phyloP scores from a whole-genome alignment of 495 filamentous ascomycete species.

The Terfezia claveryi region DNA sequence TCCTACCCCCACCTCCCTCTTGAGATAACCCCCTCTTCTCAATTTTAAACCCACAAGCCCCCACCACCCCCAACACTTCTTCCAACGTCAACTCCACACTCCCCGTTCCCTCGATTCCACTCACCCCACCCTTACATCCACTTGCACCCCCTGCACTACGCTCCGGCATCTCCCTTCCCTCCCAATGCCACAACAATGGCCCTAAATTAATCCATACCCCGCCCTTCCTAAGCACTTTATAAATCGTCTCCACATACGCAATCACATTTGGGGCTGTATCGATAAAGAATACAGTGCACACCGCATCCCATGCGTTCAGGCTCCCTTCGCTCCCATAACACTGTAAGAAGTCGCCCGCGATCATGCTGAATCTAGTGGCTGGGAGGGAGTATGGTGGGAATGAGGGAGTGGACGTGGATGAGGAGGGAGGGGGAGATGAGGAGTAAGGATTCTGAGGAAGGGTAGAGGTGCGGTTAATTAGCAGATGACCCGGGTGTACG shows the following conservation, averaged over 20 bases:
- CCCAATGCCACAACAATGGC: conserved; percentile 23
- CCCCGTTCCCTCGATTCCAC: background rate
- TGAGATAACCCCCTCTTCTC: background rate
- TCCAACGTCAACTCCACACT: conserved; percentile 4
- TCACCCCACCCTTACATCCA: conserved; percentile 4
- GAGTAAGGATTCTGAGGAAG: background rate
- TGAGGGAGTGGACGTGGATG: conserved; percentile 4
- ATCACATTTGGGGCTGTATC: conserved; percentile 29
- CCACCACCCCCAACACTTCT: conserved; percentile 4
- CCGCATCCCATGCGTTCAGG: conserved; percentile 19
- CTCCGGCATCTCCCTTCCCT: conserved; percentile 5
- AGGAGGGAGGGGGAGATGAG: background rate
- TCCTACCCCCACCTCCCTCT: background rate
- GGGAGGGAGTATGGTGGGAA: conserved; percentile 7
- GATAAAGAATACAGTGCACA: conserved; percentile 30
- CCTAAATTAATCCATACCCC: conserved; percentile 29
- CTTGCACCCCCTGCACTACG: conserved; percentile 10
- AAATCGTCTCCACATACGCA: conserved; percentile 25
- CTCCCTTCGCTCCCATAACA: conserved; percentile 24
- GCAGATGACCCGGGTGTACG: conserved; percentile 3
- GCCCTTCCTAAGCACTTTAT: conserved; percentile 20
- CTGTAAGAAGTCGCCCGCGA: conserved; percentile 27
- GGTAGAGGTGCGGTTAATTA: background rate
- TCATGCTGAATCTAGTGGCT: conserved; percentile 58
- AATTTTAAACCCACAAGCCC: conserved; percentile 9